Evolutionary conservation across 2,329 filamentous ascomycete genomes (phyloP).

Genomic region (Teratosphaeria destructans): DNA sequence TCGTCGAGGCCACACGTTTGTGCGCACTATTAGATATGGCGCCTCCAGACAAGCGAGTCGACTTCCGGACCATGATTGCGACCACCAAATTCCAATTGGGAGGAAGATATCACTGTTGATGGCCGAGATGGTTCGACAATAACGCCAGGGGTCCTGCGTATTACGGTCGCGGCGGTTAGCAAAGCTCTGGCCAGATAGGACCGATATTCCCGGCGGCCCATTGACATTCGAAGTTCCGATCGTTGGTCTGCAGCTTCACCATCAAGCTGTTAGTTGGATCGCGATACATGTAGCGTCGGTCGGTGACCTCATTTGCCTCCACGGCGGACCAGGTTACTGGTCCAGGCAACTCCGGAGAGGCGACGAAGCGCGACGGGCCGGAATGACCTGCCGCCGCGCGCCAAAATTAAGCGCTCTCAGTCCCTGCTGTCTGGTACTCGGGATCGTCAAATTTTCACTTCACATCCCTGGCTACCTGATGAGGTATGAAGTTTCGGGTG

Average conservation of each 20-base stretch:
- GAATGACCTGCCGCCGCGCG: neutral
- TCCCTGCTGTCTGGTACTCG: neutral
- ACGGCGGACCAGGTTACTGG: neutral
- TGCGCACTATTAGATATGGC: constrained; percentile 7
- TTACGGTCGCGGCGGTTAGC: neutral
- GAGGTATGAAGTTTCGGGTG: too few species aligned
- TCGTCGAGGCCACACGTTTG: constrained; percentile 18
- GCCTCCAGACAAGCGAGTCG: constrained; percentile 13
- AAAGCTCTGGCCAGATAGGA: neutral
- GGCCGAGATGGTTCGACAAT: too few species aligned
- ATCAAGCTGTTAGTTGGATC: neutral
- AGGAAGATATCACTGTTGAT: too few species aligned
- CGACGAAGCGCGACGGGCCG: neutral
- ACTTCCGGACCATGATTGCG: constrained; percentile 17
- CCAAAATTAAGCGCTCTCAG: neutral
- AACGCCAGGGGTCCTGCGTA: too few species aligned
- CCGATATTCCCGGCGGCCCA: neutral
- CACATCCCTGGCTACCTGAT: too few species aligned
- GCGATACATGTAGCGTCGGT: neutral
- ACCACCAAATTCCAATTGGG: neutral
- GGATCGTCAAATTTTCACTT: neutral
- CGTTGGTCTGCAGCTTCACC: neutral
- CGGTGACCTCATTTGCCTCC: neutral
- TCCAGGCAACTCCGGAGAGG: neutral
- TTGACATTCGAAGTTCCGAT: neutral